Percentiles rank a stretch among this genome's conserved stretches.
Evolutionary conservation across 768 basidiomycete species (phyloP).

Genomic region (Leccinum uliginosum): DNA sequence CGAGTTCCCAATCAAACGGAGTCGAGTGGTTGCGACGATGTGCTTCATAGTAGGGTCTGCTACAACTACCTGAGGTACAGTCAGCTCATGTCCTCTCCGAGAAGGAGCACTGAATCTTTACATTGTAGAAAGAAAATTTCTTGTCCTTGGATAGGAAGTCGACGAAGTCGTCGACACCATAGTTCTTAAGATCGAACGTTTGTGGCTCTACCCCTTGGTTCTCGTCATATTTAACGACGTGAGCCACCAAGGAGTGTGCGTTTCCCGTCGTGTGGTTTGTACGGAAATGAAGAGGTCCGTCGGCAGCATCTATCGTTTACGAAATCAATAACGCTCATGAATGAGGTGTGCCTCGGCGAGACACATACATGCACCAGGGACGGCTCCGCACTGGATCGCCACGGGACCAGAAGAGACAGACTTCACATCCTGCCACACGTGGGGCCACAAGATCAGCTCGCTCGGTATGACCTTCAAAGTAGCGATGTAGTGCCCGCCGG

Average conservation of each 20-base stretch:
- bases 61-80: conserved; percentile 1
- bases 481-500: not conserved
- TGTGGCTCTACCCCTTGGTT: not conserved
- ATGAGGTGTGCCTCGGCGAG: not conserved
- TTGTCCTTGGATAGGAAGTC: not conserved
- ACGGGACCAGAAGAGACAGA: not conserved
- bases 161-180: not conserved
- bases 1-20: not conserved
- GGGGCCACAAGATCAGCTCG: not conserved
- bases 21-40: conserved; percentile 2
- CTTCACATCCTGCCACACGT: not conserved
- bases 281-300: conserved; percentile 1
- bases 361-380: not conserved
- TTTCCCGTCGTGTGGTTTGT: conserved; percentile 1
- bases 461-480: not conserved
- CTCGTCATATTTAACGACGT: not conserved
- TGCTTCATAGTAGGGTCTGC: conserved; percentile 8
- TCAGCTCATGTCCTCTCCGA: not conserved
- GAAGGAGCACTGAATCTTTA: not conserved
- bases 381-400: too few relatives aligned
- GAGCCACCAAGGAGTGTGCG: conserved; percentile 7
- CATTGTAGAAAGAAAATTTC: conserved; percentile 1
- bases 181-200: not conserved
- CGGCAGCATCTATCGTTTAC: not conserved
- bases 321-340: not conserved